These are phyloP conservation scores for Bryoerythrophyllum caledonicum DNA, from an alignment of 225 moss, liverwort and hornwort genomes.

Conservation along the genomic window DNA sequence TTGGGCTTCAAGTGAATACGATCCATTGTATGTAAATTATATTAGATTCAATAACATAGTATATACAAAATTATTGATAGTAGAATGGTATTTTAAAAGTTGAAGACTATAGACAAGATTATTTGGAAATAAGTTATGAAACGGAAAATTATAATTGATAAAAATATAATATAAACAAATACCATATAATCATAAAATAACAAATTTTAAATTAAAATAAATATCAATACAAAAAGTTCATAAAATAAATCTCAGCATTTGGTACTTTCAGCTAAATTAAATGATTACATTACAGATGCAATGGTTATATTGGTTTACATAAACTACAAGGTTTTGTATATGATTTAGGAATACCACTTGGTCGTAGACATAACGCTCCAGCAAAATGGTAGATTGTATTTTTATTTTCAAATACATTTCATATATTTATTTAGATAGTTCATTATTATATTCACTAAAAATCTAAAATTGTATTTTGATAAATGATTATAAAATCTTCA, in stretches of 20 bases:
- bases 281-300: conserved; percentile 40
- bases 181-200: no score
- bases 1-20: conserved; percentile 73
- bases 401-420: no score
- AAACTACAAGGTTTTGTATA: conserved; percentile 70
- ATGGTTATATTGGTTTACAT: conserved; percentile 79
- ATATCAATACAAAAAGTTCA: neutral
- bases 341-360: conserved; percentile 73
- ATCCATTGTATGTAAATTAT: conserved; percentile 46
- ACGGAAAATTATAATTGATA: neutral
- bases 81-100: neutral
- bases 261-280: neutral
- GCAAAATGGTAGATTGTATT: conserved; percentile 47
- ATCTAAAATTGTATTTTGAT: no score
- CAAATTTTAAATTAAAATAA: neutral
- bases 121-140: fast-evolving
- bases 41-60: neutral
- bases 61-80: neutral
- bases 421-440: no score
- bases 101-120: no score
- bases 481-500: no score
- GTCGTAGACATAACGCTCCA: conserved; percentile 60
- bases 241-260: fast-evolving
- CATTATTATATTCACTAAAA: no score
- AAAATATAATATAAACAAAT: no score